Base-by-base conservation (phyloP, 192 early-diverging fungal genomes). In the Coemansia sp. region DNA sequence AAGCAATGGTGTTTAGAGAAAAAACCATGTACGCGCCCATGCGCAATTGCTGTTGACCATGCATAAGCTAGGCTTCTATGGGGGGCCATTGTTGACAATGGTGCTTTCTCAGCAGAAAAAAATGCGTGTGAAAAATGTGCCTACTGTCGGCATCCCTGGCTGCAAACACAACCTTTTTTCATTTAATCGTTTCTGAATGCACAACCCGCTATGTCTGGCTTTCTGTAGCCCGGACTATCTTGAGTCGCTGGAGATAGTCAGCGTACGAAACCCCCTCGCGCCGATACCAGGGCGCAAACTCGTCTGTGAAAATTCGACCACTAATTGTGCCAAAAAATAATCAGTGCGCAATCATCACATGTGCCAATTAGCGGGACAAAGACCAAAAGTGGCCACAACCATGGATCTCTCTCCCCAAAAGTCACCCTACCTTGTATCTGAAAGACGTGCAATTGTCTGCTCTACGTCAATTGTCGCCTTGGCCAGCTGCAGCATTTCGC, bases 201-300 rank as follows among this genome's bases (percentile, higher is more conserved):
- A 45, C 43, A 16, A 17, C 0, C 40, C 3, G n/a, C 6, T 41
- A 17, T 16, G 40, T 16, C 31, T 49, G 61, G 12, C 40, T 21
- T 11, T 76, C 66, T 54, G 62, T 62, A 28, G 72, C 58, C n/a
- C 62, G 66, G 15, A 62, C 66, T 32, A 76, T 64, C 46, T 62
- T 69, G 37, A 76, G 66, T 42, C 62, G 66, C 46, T 69, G 63
- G 47, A 71, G 43, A 36, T 67, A 71, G 28, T 77, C 68, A 3
- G 67, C 63, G 20, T 77, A 60, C 17, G 53, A 42, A 15, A 56
- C 40, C 11, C 74, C 74, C 30, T 71, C 63, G 42, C 69, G 68
- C 40, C 47, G 54, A 41, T 71, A 34, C 74, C 74, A 77, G 46
- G 68, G 56, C 37, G 74, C 74, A 58, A 71, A 71, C 41, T 59